Evolutionary conservation across 169 alveolate species (phyloP), one percentile per base, ranked within the genome.

Genomic region (Besnoitia besnoiti): DNA sequence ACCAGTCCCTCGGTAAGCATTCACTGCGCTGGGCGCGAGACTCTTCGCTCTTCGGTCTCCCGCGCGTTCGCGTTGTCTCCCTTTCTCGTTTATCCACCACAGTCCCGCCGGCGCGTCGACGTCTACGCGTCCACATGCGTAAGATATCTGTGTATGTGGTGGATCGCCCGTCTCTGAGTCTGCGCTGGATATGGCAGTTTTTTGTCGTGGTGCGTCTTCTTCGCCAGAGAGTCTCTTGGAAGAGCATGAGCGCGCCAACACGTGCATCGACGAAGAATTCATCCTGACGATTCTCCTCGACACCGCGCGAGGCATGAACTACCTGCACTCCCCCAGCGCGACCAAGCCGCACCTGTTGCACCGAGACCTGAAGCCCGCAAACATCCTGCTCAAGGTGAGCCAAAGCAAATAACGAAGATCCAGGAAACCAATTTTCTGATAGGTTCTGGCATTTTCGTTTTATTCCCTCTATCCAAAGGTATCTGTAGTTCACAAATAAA

Each of bases 301-400:
- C 89, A 35, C 89, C 50, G 85, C 88, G 8, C 27, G 94, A 21
- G 94, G 87, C 35, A 91, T 91, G 94, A 90, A 91, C 30, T 91
- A 50, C 49, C 94, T 85, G 21, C 94, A 92, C 42, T 62, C 89
- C 7, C 82, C 90, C 75, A 47, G 80, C 0, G 62, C 91, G 37
- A 50, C 85, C 84, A 92, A 82, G 51, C 77, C 95, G 40, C 89
- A 92, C 90, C 82, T 92, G 16, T 89, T 92, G 44, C 95, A 92
- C 46, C 75, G 95, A 4, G 95, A 92, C 67, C 82, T 92, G 50
- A 92, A 92, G 75, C 95, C 95, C 0, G 95, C 95, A 0, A 92
- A 92, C 59, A 92, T 92, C 24, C 95, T 92, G 40, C 76, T 92
- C 87, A 91, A 91, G 73, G 93, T 49, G 76, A 7, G 76, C 42